Conservation (phyloP, 768 basidiomycete species). For the Clitopilus hobsonii region DNA sequence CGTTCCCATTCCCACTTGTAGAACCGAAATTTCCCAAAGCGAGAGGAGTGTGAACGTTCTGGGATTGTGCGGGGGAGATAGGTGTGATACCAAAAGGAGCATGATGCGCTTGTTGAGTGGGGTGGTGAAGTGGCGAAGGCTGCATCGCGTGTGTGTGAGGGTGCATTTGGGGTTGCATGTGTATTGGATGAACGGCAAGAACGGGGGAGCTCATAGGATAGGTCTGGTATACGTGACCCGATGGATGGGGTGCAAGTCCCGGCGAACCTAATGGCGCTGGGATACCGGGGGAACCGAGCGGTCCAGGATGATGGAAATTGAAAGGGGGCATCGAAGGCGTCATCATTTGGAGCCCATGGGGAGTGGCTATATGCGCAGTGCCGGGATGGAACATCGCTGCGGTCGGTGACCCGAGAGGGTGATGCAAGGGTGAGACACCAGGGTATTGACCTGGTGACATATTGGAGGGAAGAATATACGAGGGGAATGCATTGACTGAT, state of each 20-base stretch:
- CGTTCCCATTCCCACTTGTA: not conserved
- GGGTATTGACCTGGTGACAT: conserved; percentile 21
- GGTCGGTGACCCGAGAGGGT: conserved; percentile 22
- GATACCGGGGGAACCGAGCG: conserved; percentile 11
- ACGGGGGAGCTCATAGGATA: conserved; percentile 6
- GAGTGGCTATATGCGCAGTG: conserved; percentile 43
- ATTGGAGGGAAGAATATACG: conserved; percentile 5
- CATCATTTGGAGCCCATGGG: conserved; percentile 84
- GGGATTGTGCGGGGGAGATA: not conserved
- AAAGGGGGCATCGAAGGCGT: conserved; percentile 99
- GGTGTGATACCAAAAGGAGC: not conserved
- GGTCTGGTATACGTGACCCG: not conserved
- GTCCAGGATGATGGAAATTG: conserved; percentile 64
- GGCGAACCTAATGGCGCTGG: conserved; percentile 1
- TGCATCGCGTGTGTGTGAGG: not conserved
- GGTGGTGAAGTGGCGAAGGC: conserved; percentile 3
- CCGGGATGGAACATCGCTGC: conserved; percentile 34
- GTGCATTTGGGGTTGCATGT: not conserved
- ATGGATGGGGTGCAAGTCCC: not conserved
- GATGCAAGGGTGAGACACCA: conserved; percentile 24
- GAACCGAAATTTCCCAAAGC: not conserved
- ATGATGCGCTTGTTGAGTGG: conserved; percentile 3
- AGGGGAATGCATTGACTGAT: conserved; percentile 34
- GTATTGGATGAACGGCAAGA: not conserved
- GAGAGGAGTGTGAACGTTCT: not conserved